Evolutionary conservation across 148 eudicot species (phyloP), one percentile per base, ranked within the genome.

Genomic region (Gaultheria prostrata): DNA sequence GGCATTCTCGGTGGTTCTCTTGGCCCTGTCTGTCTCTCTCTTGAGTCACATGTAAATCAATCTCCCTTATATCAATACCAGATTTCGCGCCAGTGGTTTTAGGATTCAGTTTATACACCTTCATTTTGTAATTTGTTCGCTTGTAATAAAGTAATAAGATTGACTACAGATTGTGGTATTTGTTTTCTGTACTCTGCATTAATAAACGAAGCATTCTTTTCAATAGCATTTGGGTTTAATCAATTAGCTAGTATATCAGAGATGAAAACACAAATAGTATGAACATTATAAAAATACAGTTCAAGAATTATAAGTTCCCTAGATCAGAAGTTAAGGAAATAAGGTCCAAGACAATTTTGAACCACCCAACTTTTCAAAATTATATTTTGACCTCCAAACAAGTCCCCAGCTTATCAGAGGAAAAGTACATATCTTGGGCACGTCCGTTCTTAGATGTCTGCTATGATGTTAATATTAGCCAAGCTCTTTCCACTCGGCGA

Each of bases 11-110:
- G 39, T 32, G 39, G n/a, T 77, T 48, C 39, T 77, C 43, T 14
- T 50, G 59, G 59, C 61, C 35, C 33, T 77, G 59, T 39, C 61
- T 61, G 20, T 77, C 20, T 80, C 82, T 39, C 63, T 80, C 82
- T 11, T 61, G 48, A 39, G 51, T 80, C 72, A 80, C 39, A 35
- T n/a, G 35, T 79, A 35, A 59, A 49, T 79, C 15, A 17, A 45
- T 43, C 26, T 43, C 12, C 48, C 26, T 39, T 33, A 0, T 39
- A 17, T 18, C 28, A 17, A 21, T 35, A 39, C 24, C 77, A 20
- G 51, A 67, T 67, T 67, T 67, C 35, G 28, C 28, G 72, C 72
- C 72, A 26, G 72, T 67, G 17, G 72, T 67, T 67, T 67, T 67
- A 28, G 72, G 35, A 67, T 67, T 67, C 33, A 43, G 50, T 35